Base-by-base conservation (phyloP, 768 basidiomycete species). In the Suillus spraguei region DNA sequence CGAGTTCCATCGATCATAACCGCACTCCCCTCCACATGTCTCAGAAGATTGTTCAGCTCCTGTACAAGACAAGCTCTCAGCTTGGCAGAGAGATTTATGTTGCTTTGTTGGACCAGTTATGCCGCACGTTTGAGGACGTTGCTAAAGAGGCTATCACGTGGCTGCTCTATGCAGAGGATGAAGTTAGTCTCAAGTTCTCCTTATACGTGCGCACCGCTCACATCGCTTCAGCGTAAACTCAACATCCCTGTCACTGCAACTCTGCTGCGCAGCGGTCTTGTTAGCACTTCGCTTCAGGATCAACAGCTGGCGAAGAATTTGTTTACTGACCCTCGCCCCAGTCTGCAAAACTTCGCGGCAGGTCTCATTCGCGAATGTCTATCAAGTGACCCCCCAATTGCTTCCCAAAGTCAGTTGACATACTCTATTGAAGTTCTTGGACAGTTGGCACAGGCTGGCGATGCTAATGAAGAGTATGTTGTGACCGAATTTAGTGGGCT, bases 121-220 rank as follows among this genome's bases (percentile, higher is more conserved):
- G 97, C 73, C 87, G 89, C 65, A 80, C 88, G 17, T 96, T 95
- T 66, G 89, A 93, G 68, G 94, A 97, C 67, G 97, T 98, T 52
- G 93, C 91, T 20, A 95, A 95, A 75, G 97, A 99, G 77, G 97
- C 97, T 7, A 91, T 95, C 58, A 92, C 92, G 2, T 99, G 97
- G 97, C 80, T 99, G 55, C 79, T 98, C 52, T 97, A 95, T 72
- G 93, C 97, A 4, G 96, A 99, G 72, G 97, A 99, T 72, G 93
- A 96, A 80, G 95, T 95, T 62, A 62, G 87, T 79, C 6, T 13
- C 52, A 39, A 32, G 20, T 67, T 54, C 22, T 14, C 22, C 33
- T 16, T 9, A 39, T 46, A 5, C 24, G 20, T 41, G 60, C 33
- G 49, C 55, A 42, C 41, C 50, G 1, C 60, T 68, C 44, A 67